Evolutionary conservation across 2,329 filamentous ascomycete species (phyloP).

Genomic region (Helminthosporium solani): DNA sequence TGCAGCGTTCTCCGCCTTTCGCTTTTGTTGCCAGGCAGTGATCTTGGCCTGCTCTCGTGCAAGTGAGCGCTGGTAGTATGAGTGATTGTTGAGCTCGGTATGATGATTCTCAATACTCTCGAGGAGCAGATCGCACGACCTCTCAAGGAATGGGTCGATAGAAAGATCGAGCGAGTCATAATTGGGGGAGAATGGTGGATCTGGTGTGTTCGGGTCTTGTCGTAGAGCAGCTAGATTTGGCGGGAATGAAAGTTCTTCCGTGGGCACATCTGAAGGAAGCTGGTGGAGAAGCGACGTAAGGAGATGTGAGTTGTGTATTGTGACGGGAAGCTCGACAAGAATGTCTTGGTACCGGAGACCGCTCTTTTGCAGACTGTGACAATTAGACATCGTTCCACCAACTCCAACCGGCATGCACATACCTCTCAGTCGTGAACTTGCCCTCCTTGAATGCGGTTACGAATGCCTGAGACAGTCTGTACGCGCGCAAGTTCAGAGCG

Average conservation of each 20-base stretch:
- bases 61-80: slow-evolving; percentile 92
- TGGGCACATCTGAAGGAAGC: slow-evolving; percentile 67
- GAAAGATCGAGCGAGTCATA: slow-evolving; percentile 87
- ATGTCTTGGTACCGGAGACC: slow-evolving; percentile 94
- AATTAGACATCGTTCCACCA: slow-evolving; percentile 11
- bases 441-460: slow-evolving; percentile 92
- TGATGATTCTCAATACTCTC: slow-evolving; percentile 98
- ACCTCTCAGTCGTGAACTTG: slow-evolving; percentile 97
- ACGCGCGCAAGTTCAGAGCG: slow-evolving; percentile 83
- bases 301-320: slow-evolving; percentile 95
- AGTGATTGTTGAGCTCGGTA: slow-evolving; percentile 98
- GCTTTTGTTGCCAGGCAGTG: slow-evolving; percentile 92
- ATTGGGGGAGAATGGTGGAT: slow-evolving; percentile 75
- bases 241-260: slow-evolving; percentile 71
- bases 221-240: slow-evolving; percentile 76
- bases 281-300: slow-evolving; percentile 95
- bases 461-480: slow-evolving; percentile 83
- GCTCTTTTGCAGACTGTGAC: slow-evolving; percentile 80
- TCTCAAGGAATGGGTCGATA: slow-evolving; percentile 97
- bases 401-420: slow-evolving; percentile 52
- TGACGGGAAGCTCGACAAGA: slow-evolving; percentile 83
- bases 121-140: slow-evolving; percentile 93
- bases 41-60: slow-evolving; percentile 96
- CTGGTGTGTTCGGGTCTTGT: slow-evolving; percentile 59
- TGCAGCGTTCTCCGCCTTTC: slow-evolving; percentile 90